A percentile compares a stretch with the other conserved stretches of the same genome.
These are phyloP conservation scores for Dalbergia cultrata DNA, from an alignment of 306 rosid species.

Conservation along the genomic window DNA sequence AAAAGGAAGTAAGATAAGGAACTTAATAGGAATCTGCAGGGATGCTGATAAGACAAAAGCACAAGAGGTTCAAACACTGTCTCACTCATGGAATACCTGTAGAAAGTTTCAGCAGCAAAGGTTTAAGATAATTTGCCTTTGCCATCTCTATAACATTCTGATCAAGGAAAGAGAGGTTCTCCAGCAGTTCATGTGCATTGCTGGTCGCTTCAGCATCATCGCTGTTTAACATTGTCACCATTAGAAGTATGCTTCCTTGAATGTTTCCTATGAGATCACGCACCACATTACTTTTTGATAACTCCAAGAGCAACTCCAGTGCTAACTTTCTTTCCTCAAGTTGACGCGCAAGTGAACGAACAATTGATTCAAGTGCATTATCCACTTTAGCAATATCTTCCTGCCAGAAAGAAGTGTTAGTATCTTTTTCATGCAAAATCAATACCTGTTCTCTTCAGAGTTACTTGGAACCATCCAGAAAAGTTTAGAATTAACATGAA, in stretches of 20 bases:
- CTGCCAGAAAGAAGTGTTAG: conserved; percentile 51
- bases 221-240: conserved; percentile 62
- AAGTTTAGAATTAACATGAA: background rate
- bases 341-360: conserved; percentile 72
- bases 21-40: conserved; percentile 1
- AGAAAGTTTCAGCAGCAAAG: conserved; percentile 64
- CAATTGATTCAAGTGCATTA: conserved; percentile 66
- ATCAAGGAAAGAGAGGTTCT: conserved; percentile 64
- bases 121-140: conserved; percentile 73
- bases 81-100: conserved; percentile 63
- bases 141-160: conserved; percentile 78
- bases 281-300: conserved; percentile 52
- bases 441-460: conserved; percentile 23
- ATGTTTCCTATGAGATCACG: conserved; percentile 62
- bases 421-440: conserved; percentile 20
- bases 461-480: conserved; percentile 26
- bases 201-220: conserved; percentile 64
- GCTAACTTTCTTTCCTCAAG: conserved; percentile 68
- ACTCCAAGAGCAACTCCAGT: conserved; percentile 66
- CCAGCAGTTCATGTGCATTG: conserved; percentile 64
- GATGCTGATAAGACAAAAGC: conserved; percentile 34
- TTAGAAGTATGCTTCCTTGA: conserved; percentile 79
- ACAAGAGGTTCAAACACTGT: conserved; percentile 4
- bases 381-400: conserved; percentile 60
- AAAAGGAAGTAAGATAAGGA: conserved; percentile 15